Conservation (phyloP, 179 eudicot species). For the Carnegiea gigantea region DNA sequence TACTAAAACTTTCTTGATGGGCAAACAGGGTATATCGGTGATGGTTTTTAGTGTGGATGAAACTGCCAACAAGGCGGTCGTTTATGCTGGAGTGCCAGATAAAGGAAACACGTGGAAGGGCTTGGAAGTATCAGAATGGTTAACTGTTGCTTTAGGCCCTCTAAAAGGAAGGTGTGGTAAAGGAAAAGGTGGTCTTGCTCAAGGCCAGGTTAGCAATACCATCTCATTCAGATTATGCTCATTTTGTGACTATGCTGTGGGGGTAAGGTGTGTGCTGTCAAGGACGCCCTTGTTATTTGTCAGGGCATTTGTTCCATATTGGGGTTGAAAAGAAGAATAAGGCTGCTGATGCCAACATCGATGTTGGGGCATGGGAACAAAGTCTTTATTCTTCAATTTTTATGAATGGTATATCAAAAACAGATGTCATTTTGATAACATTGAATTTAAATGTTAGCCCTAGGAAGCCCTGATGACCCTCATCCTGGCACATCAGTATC, state of each 20-base stretch:
- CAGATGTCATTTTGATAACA: too few species aligned
- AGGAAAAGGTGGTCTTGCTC: constrained; percentile 88
- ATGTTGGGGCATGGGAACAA: too few species aligned
- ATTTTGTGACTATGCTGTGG: neutral
- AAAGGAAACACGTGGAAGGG: constrained; percentile 68
- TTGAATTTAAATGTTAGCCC: too few species aligned
- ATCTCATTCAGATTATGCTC: constrained; percentile 1
- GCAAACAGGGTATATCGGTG: constrained; percentile 63
- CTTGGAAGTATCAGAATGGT: constrained; percentile 77
- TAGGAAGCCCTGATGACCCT: too few species aligned
- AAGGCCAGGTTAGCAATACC: constrained; percentile 71
- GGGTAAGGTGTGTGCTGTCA: neutral
- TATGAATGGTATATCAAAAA: too few species aligned
- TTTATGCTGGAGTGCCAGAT: constrained; percentile 91
- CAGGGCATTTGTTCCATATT: neutral
- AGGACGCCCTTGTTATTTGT: neutral
- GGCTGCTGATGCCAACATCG: neutral
- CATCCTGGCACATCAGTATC: too few species aligned
- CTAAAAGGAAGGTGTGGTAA: constrained; percentile 80
- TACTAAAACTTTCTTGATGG: neutral
- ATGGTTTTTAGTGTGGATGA: constrained; percentile 89
- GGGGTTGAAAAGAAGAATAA: neutral
- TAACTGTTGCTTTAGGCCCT: constrained; percentile 60
- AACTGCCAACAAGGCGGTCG: constrained; percentile 69
- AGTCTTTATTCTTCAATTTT: too few species aligned